These are phyloP conservation scores for Erodium chrysanthum DNA, from an alignment of 441 rosid genomes.

Conservation along the genomic window DNA sequence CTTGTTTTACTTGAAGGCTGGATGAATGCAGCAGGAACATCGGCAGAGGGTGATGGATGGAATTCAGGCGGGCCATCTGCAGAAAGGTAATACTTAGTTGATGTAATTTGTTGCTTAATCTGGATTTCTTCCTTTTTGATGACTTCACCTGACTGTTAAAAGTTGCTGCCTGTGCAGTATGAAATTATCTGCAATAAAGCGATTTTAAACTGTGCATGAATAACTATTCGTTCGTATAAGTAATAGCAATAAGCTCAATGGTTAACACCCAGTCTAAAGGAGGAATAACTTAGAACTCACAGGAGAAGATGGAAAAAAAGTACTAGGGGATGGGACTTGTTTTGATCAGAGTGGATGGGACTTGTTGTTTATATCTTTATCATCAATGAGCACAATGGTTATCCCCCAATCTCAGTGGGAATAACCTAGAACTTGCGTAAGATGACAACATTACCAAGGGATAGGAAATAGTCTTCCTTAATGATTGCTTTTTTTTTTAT, in stretches of 20 bases:
- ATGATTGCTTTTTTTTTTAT: too few relatives aligned
- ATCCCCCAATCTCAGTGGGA: not conserved
- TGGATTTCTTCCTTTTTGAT: not conserved
- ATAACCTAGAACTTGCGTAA: not conserved
- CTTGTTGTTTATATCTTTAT: not conserved
- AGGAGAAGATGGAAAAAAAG: not conserved
- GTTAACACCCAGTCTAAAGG: not conserved
- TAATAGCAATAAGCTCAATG: not conserved
- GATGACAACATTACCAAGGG: not conserved
- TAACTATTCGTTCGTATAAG: not conserved
- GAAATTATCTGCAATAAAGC: not conserved
- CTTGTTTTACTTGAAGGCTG: constrained; percentile 35
- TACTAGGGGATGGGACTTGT: too few relatives aligned
- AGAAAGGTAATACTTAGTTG: constrained; percentile 35
- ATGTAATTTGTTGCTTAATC: not conserved
- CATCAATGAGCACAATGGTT: not conserved
- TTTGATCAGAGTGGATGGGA: too few relatives aligned
- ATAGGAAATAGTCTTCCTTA: not conserved
- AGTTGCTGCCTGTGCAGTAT: not conserved
- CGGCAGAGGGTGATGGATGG: constrained; percentile 52
- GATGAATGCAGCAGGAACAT: constrained; percentile 47
- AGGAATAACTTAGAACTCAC: not conserved
- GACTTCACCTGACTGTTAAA: not conserved
- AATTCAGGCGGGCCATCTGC: constrained; percentile 42
- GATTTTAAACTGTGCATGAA: not conserved